These are phyloP conservation scores for Lachancea nothofagi DNA, from an alignment of 805 yeast genomes.

Conservation along the genomic window DNA sequence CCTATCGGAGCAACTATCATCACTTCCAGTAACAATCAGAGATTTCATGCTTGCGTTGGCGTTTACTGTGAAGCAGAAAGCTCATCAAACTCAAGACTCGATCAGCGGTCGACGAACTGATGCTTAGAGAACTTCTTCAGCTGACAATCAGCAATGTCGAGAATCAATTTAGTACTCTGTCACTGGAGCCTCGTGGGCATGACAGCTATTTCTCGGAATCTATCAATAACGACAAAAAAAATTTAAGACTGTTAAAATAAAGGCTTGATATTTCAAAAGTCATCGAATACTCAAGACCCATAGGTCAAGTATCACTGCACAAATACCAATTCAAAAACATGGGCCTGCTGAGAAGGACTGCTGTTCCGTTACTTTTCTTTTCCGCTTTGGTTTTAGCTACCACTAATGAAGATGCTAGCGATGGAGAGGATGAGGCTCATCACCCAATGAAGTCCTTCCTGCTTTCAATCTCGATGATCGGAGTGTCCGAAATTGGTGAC, in stretches of 20 bases:
- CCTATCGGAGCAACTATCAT: constrained; percentile 25
- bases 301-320: too few relatives aligned
- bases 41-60: constrained; percentile 26
- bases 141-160: too few relatives aligned
- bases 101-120: too few relatives aligned
- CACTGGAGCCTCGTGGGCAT: too few relatives aligned
- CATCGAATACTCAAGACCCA: too few relatives aligned
- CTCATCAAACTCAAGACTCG: not conserved
- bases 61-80: not conserved
- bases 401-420: constrained; percentile 1
- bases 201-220: too few relatives aligned
- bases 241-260: too few relatives aligned
- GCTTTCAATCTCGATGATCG: constrained; percentile 84
- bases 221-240: too few relatives aligned
- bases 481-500: constrained; percentile 95
- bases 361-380: not conserved
- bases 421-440: constrained; percentile 8
- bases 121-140: too few relatives aligned
- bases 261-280: too few relatives aligned
- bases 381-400: constrained; percentile 2
- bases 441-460: constrained; percentile 46
- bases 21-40: constrained; percentile 23
- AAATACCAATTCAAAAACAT: too few relatives aligned
- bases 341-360: constrained; percentile 3
- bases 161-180: too few relatives aligned